phyloP scores from a whole-genome alignment of 768 basidiomycete species.

The Hortiboletus campestris region DNA sequence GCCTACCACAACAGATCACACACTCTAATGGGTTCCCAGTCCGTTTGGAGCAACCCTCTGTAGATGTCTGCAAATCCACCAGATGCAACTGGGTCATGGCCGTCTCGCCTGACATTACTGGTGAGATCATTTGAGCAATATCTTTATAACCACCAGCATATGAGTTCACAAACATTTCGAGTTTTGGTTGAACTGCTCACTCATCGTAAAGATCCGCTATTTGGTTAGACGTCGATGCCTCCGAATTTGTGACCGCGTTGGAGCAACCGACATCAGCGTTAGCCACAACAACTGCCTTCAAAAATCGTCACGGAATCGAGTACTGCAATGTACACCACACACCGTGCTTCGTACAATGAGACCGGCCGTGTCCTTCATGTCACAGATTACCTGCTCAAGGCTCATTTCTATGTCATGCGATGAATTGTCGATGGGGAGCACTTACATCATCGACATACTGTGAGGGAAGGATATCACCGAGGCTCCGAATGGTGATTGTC shows the following conservation, averaged over 20 bases:
- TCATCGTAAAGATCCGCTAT: background rate
- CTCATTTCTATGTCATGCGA: too few relatives aligned
- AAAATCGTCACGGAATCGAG: background rate
- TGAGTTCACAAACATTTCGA: background rate
- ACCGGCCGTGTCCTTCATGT: background rate
- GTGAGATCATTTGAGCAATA: constrained; percentile 9
- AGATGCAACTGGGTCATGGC: constrained; percentile 11
- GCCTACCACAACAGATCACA: background rate
- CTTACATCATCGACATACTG: constrained; percentile 6
- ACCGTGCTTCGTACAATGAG: background rate
- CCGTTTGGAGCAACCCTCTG: constrained; percentile 10
- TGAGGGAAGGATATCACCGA: constrained; percentile 5
- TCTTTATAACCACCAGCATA: background rate
- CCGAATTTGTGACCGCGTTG: background rate
- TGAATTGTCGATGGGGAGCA: background rate
- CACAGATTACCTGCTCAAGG: background rate
- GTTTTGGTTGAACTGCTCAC: constrained; percentile 7
- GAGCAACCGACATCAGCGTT: background rate
- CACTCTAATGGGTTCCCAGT: constrained; percentile 1
- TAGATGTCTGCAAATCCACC: constrained; percentile 20
- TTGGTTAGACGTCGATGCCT: background rate
- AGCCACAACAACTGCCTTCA: background rate
- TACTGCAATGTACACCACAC: background rate
- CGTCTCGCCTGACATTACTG: constrained; percentile 2
- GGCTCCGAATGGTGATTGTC: background rate